A percentile compares a stretch with the other conserved stretches of the same genome.
phyloP scores from a whole-genome alignment of 2,329 filamentous ascomycete species.

The Colletotrichum caudatum region DNA sequence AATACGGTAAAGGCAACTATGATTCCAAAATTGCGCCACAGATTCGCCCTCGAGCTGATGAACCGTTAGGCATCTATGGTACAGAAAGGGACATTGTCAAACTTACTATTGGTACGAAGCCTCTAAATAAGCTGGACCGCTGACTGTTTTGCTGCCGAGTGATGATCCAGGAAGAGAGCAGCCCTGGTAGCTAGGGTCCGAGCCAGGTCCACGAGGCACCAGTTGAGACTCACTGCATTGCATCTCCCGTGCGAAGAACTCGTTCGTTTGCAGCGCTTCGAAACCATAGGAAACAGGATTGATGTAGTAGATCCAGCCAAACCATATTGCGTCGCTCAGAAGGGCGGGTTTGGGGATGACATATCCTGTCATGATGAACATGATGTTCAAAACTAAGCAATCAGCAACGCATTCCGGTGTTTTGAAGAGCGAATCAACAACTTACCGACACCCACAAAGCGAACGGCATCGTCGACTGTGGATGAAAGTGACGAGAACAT shows the following conservation, averaged over 20 bases:
- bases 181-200: constrained; percentile 60
- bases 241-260: constrained; percentile 66
- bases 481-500: constrained; percentile 67
- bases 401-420: not conserved
- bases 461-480: constrained; percentile 72
- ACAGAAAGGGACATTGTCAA: accelerated
- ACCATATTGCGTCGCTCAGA: constrained; percentile 73
- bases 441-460: constrained; percentile 45
- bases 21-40: constrained; percentile 84
- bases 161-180: constrained; percentile 67
- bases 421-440: not conserved
- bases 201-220: constrained; percentile 58
- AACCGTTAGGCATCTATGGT: not conserved
- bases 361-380: constrained; percentile 77
- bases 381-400: constrained; percentile 62
- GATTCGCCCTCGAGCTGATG: constrained; percentile 59
- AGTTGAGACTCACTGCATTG: constrained; percentile 58
- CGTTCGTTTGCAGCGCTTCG: constrained; percentile 69
- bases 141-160: constrained; percentile 60
- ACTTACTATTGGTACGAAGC: constrained; percentile 63
- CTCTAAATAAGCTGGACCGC: constrained; percentile 67
- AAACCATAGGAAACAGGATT: constrained; percentile 76
- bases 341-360: constrained; percentile 69
- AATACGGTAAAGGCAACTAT: constrained; percentile 80
- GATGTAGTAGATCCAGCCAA: constrained; percentile 74